Evolutionary conservation across 208 protist species (phyloP), one percentile per base, ranked within the genome.

Genomic region (Acanthamoeba lugdunensis): DNA sequence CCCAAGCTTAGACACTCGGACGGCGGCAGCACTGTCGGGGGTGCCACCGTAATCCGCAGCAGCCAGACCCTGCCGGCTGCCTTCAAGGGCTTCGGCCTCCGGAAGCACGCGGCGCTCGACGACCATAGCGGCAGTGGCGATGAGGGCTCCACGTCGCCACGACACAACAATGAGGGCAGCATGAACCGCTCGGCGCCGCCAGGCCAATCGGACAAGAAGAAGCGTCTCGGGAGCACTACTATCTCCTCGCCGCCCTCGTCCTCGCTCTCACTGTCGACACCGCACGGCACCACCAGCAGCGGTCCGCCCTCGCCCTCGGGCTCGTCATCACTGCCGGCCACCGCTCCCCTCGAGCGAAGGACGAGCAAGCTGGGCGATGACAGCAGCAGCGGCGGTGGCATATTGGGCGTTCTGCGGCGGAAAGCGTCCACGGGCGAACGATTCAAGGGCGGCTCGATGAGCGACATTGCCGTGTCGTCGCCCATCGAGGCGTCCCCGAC

Each of bases 81-180:
- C 37, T 81, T 81, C 71, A 81, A 81, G 71, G 71, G 71, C 41
- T 81, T 81, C 37, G 71, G 71, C 6, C 71, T 81, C 6, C 30
- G 41, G 5, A 65, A 65, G 58, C 58, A 65, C 58, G 25, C 23
- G 58, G 23, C 58, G 58, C 23, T 25, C 37, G n/a, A 50, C 41
- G 21, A 52, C 37, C 71, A 81, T 18, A n/a, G 37, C 41, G 8
- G 18, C 41, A 33, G 37, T 18, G 71, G 65, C 28, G 65, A 73
- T 8, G 65, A 73, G 18, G 16, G 65, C 65, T 13, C 28, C 9
- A 23, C n/a, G 2, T 73, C 65, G n/a, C 65, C 65, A 21, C 61
- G 61, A 1, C 28, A 21, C 54, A 58, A 14, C 54, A 23, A 14
- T 21, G 13, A 73, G n/a, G 23, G 58, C 58, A 65, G 58, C 58